These are phyloP conservation scores for Athelia psychrophila DNA, from an alignment of 1,284 basidiomycete genomes.

Conservation along the genomic window DNA sequence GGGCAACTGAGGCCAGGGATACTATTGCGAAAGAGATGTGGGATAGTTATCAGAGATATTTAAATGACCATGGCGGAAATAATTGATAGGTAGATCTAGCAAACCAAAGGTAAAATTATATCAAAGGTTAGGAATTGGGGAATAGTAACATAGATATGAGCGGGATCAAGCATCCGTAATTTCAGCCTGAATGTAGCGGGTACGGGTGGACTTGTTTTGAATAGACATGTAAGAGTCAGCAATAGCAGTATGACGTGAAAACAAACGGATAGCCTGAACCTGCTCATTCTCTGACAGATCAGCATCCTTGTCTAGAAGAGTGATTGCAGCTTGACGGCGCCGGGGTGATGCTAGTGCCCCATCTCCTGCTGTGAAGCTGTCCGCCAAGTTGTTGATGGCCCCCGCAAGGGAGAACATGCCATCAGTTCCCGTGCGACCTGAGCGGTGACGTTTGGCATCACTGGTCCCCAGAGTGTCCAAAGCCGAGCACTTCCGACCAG, in stretches of 20 bases:
- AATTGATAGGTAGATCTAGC: constrained; percentile 1
- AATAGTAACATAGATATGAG: not conserved
- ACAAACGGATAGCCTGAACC: constrained; percentile 12
- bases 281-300: constrained; percentile 9
- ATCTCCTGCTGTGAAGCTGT: not conserved
- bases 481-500: not conserved
- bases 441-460: not conserved
- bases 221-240: constrained; percentile 24
- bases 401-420: not conserved
- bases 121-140: not conserved
- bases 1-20: constrained; percentile 20
- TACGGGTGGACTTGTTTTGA: not conserved
- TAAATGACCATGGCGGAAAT: not conserved
- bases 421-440: not conserved
- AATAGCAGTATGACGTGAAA: constrained; percentile 17
- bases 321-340: constrained; percentile 7
- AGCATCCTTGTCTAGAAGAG: constrained; percentile 8
- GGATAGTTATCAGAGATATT: constrained; percentile 20
- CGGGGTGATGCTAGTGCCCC: constrained; percentile 1
- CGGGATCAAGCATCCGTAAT: not conserved
- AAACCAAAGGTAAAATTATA: not conserved
- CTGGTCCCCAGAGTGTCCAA: not conserved
- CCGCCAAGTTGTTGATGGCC: not conserved
- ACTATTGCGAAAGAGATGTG: constrained; percentile 29
- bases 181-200: constrained; percentile 2